A percentile compares a stretch with the other conserved stretches of the same genome.
Conservation (phyloP, 2,329 filamentous ascomycete species). For the Talaromyces atroroseus region DNA sequence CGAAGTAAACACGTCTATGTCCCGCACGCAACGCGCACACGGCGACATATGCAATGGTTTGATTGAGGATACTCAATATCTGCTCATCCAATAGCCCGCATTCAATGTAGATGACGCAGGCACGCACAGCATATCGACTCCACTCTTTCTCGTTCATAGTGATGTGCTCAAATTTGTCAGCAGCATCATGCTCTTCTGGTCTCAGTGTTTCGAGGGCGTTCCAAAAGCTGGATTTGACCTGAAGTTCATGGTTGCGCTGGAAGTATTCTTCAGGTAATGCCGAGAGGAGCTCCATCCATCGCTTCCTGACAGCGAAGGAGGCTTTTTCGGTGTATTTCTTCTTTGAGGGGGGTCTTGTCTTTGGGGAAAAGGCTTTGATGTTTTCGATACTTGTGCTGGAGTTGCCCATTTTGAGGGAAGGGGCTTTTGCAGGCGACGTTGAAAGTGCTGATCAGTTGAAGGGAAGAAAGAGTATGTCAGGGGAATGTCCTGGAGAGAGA, state of each 20-base stretch:
- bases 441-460: background rate
- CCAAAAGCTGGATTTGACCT: slow-evolving; percentile 1
- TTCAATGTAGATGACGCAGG: background rate
- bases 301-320: background rate
- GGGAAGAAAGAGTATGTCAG: background rate
- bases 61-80: background rate
- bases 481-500: too few species aligned
- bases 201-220: background rate
- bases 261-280: background rate
- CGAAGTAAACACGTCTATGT: background rate
- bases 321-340: background rate
- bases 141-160: background rate
- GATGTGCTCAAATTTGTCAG: background rate
- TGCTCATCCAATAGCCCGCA: background rate
- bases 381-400: background rate
- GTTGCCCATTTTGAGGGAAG: background rate
- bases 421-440: background rate
- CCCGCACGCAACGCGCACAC: background rate
- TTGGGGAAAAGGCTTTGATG: too few species aligned
- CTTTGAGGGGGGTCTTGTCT: background rate
- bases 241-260: background rate
- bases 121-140: background rate
- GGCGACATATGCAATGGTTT: background rate
- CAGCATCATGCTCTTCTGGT: background rate
- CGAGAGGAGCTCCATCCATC: background rate